These are phyloP conservation scores for Agrocybe pediades DNA, from an alignment of 768 basidiomycete genomes.

Conservation along the genomic window DNA sequence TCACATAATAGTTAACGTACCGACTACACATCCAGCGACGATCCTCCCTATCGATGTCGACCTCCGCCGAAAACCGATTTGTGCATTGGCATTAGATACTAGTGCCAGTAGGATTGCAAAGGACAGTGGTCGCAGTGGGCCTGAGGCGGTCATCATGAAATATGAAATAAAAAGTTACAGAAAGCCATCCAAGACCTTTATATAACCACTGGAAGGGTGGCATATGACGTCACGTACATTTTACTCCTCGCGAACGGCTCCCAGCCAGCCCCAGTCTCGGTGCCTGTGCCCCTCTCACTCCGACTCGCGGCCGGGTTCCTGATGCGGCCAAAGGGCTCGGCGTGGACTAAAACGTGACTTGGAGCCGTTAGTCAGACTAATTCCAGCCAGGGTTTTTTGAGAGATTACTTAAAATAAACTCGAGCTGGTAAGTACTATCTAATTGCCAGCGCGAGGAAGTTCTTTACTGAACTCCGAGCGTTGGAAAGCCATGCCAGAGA, in stretches of 20 bases:
- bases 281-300: too few relatives aligned
- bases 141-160: not conserved
- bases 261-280: not conserved
- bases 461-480: too few relatives aligned
- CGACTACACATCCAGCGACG: conserved; percentile 15
- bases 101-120: not conserved
- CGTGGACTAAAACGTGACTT: too few relatives aligned
- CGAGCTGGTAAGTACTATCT: too few relatives aligned
- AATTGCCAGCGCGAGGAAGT: too few relatives aligned
- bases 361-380: too few relatives aligned
- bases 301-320: too few relatives aligned
- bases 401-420: too few relatives aligned
- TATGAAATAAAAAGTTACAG: not conserved
- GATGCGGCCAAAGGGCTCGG: too few relatives aligned
- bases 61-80: not conserved
- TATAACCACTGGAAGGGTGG: not conserved
- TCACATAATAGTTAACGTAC: not conserved
- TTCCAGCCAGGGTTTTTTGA: too few relatives aligned
- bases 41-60: conserved; percentile 1
- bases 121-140: not conserved
- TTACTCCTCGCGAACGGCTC: too few relatives aligned
- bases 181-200: not conserved
- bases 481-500: too few relatives aligned
- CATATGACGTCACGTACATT: not conserved
- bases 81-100: not conserved